Evolutionary conservation across 108 stramenopile genomes (phyloP).

Genomic region (Cylindrotheca closterium): DNA sequence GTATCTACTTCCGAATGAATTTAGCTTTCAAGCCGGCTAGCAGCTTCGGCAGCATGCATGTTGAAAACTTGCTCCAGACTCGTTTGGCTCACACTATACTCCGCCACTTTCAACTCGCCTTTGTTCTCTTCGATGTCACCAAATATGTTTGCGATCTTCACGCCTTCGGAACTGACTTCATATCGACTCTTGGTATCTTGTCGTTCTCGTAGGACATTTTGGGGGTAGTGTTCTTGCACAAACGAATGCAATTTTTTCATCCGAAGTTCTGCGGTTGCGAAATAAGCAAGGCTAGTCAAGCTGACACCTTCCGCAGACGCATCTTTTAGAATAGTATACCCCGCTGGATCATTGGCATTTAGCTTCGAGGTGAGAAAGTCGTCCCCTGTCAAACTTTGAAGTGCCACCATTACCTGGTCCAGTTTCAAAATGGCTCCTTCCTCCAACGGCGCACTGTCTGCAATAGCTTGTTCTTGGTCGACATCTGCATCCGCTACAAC

Average conservation of each 20-base stretch:
- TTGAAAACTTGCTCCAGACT: constrained; percentile 84
- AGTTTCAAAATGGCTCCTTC: constrained; percentile 49
- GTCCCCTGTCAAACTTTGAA: constrained; percentile 46
- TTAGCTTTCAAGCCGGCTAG: no score
- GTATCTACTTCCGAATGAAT: no score
- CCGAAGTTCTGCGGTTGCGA: constrained; percentile 63
- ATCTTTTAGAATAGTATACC: constrained; percentile 56
- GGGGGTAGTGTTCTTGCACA: constrained; percentile 45
- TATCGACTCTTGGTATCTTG: constrained; percentile 77
- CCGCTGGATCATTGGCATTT: constrained; percentile 39
- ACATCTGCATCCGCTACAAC: neutral
- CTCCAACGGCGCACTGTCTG: neutral
- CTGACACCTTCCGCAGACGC: constrained; percentile 53
- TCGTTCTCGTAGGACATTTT: constrained; percentile 67
- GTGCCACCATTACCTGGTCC: constrained; percentile 37
- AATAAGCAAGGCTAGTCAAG: constrained; percentile 56
- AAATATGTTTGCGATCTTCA: constrained; percentile 70
- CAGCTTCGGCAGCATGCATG: constrained; percentile 75
- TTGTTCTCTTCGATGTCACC: constrained; percentile 66
- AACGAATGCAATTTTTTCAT: constrained; percentile 53
- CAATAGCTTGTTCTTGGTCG: constrained; percentile 1
- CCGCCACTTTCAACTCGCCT: constrained; percentile 50
- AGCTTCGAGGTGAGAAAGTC: constrained; percentile 47
- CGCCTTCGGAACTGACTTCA: constrained; percentile 65
- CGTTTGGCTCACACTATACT: constrained; percentile 80